Evolutionary conservation across 1,284 basidiomycete species (phyloP).

Genomic region (Sanghuangporus weigelae): DNA sequence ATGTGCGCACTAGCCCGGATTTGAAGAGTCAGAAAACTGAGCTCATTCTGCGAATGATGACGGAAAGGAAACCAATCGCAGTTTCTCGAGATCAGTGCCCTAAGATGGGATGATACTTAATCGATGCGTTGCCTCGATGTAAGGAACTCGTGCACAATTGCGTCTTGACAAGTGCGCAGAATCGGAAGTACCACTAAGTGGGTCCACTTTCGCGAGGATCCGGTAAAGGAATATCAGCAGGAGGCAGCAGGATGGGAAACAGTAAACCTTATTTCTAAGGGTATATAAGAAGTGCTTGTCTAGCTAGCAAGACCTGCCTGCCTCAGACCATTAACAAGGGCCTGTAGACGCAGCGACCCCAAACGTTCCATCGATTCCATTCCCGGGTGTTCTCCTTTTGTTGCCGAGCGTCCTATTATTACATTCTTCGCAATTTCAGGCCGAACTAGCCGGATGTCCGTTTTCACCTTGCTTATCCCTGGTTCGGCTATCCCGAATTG

Average conservation of each 20-base stretch:
- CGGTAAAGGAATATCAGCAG: background rate
- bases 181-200: background rate
- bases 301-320: too few species aligned
- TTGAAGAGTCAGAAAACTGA: background rate
- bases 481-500: background rate
- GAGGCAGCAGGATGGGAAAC: background rate
- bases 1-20: background rate
- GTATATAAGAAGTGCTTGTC: too few species aligned
- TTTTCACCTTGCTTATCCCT: slow-evolving; percentile 6
- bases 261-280: background rate
- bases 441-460: slow-evolving; percentile 1
- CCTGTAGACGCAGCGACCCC: too few species aligned
- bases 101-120: background rate
- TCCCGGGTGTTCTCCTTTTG: background rate
- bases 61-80: background rate
- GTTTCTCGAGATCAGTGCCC: background rate
- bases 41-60: background rate
- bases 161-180: background rate
- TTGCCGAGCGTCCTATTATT: background rate
- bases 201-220: background rate
- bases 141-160: background rate
- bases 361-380: background rate
- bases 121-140: background rate
- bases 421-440: background rate
- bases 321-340: too few species aligned